Evolutionary conservation across 2,329 filamentous ascomycete species (phyloP).

Genomic region (Zasmidium citrigriseum): DNA sequence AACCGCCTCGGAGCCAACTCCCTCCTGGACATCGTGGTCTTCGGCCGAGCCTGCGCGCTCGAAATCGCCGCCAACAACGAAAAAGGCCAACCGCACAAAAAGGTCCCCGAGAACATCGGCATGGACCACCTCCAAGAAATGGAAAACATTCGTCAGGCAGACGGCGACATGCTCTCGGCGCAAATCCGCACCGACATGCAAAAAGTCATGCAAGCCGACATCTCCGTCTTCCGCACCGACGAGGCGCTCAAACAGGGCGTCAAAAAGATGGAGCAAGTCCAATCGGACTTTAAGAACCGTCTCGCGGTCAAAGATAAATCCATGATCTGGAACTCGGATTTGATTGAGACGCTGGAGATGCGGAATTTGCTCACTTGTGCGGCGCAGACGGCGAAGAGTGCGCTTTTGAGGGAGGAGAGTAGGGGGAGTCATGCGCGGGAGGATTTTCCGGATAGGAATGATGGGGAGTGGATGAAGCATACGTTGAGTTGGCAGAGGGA

Average conservation of each 20-base stretch:
- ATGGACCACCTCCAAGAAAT: slow-evolving; percentile 32
- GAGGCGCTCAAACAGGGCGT: slow-evolving; percentile 39
- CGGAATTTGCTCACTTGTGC: slow-evolving; percentile 51
- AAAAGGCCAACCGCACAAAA: slow-evolving; percentile 38
- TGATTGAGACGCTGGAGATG: slow-evolving; percentile 51
- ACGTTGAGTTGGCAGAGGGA: slow-evolving; percentile 48
- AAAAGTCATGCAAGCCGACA: slow-evolving; percentile 49
- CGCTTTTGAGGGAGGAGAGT: slow-evolving; percentile 46
- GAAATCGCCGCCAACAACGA: slow-evolving; percentile 44
- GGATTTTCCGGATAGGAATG: slow-evolving; percentile 46
- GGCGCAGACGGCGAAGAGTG: slow-evolving; percentile 48
- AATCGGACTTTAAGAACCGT: slow-evolving; percentile 38
- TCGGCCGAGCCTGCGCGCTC: slow-evolving; percentile 49
- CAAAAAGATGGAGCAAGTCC: slow-evolving; percentile 35
- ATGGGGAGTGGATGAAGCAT: slow-evolving; percentile 50
- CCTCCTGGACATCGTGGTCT: slow-evolving; percentile 53
- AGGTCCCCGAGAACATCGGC: slow-evolving; percentile 37
- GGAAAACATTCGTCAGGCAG: slow-evolving; percentile 38
- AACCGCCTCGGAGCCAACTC: slow-evolving; percentile 53
- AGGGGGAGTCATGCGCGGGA: slow-evolving; percentile 51
- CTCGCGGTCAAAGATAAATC: slow-evolving; percentile 44
- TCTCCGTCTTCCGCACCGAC: slow-evolving; percentile 49
- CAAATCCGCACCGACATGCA: slow-evolving; percentile 47
- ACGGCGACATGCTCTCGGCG: slow-evolving; percentile 41
- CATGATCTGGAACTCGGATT: slow-evolving; percentile 53